Percentiles rank a stretch among this genome's conserved stretches.
These are phyloP conservation scores for Aphanomyces invadans DNA, from an alignment of 352 stramenopile species.

Conservation along the genomic window DNA sequence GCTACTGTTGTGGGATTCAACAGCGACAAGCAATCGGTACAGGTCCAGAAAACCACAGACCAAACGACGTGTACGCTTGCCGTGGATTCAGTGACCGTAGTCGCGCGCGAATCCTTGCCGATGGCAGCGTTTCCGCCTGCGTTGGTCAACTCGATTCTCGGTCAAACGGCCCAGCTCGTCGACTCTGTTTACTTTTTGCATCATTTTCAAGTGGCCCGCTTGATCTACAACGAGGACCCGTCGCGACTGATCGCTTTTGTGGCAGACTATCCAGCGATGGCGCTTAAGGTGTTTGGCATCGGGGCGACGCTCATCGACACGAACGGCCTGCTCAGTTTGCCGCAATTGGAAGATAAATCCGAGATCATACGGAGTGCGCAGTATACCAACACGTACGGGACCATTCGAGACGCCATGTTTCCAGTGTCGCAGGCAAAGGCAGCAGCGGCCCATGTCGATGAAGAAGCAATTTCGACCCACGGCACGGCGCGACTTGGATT, in stretches of 20 bases:
- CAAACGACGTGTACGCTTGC: not conserved
- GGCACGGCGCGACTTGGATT: not conserved
- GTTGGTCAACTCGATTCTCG: not conserved
- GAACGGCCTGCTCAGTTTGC: conserved; percentile 8
- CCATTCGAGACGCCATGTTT: not conserved
- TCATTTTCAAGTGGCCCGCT: conserved; percentile 13
- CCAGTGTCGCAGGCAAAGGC: not conserved
- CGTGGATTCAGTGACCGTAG: not conserved
- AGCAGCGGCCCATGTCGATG: too few species aligned
- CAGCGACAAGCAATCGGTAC: not conserved
- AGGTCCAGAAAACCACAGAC: not conserved
- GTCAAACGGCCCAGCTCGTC: not conserved
- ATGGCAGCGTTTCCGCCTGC: not conserved
- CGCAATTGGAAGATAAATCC: conserved; percentile 9
- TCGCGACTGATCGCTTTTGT: conserved; percentile 5
- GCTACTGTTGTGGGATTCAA: not conserved
- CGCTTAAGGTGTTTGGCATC: conserved; percentile 14
- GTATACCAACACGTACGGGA: conserved; percentile 4
- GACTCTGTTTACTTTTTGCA: conserved; percentile 1
- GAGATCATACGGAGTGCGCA: conserved; percentile 4
- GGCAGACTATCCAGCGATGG: not conserved
- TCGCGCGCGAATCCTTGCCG: not conserved
- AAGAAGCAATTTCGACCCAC: not conserved
- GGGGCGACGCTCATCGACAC: not conserved
- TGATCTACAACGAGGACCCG: conserved; percentile 8